Conservation (phyloP, 345 rosid species). For the Firmiana major region DNA sequence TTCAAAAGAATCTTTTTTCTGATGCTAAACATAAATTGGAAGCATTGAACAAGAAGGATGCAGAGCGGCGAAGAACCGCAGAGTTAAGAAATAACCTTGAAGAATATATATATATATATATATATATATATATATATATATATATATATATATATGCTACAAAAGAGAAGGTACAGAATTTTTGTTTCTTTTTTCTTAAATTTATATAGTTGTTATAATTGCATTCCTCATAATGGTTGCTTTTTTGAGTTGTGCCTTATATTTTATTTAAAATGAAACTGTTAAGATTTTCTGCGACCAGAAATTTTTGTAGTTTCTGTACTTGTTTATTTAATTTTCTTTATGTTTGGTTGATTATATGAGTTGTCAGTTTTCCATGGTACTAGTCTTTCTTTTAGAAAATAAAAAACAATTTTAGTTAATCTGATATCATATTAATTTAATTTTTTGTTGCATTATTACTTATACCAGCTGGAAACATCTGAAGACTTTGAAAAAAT, state of each 20-base stretch:
- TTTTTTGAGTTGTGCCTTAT: too few relatives aligned
- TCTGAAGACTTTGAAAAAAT: slow-evolving; percentile 64
- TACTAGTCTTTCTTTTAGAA: neutral
- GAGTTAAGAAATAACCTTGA: slow-evolving; percentile 92
- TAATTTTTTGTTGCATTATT: slow-evolving; percentile 11
- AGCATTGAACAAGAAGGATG: slow-evolving; percentile 76
- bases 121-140: too few relatives aligned
- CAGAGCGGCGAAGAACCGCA: slow-evolving; percentile 86
- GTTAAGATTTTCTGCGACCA: neutral
- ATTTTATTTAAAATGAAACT: neutral
- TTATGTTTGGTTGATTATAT: neutral
- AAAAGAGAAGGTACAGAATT: slow-evolving; percentile 69
- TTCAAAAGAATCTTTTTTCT: slow-evolving; percentile 54
- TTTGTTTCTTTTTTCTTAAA: neutral
- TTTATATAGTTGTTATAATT: neutral
- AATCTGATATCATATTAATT: slow-evolving; percentile 1
- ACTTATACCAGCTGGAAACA: slow-evolving; percentile 62
- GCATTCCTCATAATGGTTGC: neutral
- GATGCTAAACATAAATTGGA: slow-evolving; percentile 78
- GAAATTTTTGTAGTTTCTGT: neutral
- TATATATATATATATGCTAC: slow-evolving; percentile 58
- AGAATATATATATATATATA: slow-evolving; percentile 32
- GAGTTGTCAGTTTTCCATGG: neutral
- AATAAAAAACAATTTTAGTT: neutral
- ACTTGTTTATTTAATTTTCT: neutral